Conservation (phyloP, 2,329 filamentous ascomycete genomes). For the Allantophomopsis lycopodina region DNA sequence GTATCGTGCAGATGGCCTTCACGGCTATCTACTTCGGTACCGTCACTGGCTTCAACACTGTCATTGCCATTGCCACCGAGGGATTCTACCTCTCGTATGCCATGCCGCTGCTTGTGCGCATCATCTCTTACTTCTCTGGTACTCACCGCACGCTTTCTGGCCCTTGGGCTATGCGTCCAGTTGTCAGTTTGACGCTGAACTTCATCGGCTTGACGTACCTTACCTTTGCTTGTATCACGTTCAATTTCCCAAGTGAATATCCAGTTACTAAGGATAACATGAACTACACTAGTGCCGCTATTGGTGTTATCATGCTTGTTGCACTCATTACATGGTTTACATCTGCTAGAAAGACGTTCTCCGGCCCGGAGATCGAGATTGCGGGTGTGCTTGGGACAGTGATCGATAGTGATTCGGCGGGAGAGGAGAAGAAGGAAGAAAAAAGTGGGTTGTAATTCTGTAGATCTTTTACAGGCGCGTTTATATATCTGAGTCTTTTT, state of each 20-base stretch:
- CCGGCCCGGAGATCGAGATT: slow-evolving; percentile 23
- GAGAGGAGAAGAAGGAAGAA: too few species aligned
- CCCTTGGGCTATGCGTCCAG: slow-evolving; percentile 26
- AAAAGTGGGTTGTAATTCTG: too few species aligned
- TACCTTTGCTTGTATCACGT: slow-evolving; percentile 37
- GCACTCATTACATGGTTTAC: slow-evolving; percentile 35
- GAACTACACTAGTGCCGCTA: slow-evolving; percentile 43
- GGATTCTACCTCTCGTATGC: slow-evolving; percentile 46
- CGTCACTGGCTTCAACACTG: slow-evolving; percentile 37
- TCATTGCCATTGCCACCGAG: slow-evolving; percentile 40
- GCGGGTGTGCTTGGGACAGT: slow-evolving; percentile 3
- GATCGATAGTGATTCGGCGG: too few species aligned
- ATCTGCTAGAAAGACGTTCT: slow-evolving; percentile 33
- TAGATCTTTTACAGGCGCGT: too few species aligned
- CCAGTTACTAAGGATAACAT: slow-evolving; percentile 40
- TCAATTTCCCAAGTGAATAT: slow-evolving; percentile 36
- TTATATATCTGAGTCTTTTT: too few species aligned
- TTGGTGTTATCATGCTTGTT: slow-evolving; percentile 37
- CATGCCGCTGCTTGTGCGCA: slow-evolving; percentile 34
- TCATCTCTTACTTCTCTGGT: slow-evolving; percentile 29
- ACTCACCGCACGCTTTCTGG: slow-evolving; percentile 22
- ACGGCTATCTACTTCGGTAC: slow-evolving; percentile 41
- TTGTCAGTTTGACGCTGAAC: slow-evolving; percentile 24
- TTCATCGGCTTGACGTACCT: slow-evolving; percentile 34
- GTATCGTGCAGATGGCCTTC: slow-evolving; percentile 33